A percentile compares a stretch with the other conserved stretches of the same genome.
Conservation (phyloP, 140 eudicot genomes). For the Flaveria floridana region DNA sequence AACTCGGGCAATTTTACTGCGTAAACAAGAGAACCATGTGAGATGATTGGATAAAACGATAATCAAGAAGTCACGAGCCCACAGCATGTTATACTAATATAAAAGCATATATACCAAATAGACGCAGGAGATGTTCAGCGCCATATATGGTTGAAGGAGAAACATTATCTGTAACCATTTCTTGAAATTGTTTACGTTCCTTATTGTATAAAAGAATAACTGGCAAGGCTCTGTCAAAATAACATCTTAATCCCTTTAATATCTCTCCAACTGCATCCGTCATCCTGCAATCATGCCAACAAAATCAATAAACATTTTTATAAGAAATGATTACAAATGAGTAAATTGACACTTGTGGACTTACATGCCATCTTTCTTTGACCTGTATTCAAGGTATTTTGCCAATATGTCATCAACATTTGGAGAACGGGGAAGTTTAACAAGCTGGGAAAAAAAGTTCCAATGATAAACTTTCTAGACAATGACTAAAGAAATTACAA, state of each 20-base stretch:
- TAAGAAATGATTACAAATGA: not conserved
- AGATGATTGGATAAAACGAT: constrained; percentile 4
- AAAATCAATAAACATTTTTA: not conserved
- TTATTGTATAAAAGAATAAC: constrained; percentile 74
- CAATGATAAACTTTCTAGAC: not conserved
- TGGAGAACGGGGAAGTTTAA: constrained; percentile 51
- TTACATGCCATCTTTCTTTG: constrained; percentile 52
- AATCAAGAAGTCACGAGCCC: not conserved
- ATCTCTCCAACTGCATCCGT: constrained; percentile 71
- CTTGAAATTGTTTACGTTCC: constrained; percentile 78
- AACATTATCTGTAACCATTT: constrained; percentile 52
- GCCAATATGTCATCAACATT: constrained; percentile 48
- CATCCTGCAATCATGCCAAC: constrained; percentile 45
- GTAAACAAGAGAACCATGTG: constrained; percentile 26
- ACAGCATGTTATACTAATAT: not conserved
- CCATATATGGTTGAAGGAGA: constrained; percentile 87
- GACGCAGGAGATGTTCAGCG: constrained; percentile 94
- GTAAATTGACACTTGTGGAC: constrained; percentile 25
- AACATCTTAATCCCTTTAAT: constrained; percentile 73
- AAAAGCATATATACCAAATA: constrained; percentile 71
- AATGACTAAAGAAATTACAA: not conserved
- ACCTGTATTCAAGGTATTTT: constrained; percentile 47
- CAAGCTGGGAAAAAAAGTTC: constrained; percentile 33
- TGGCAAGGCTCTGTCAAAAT: constrained; percentile 80
- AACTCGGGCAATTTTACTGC: constrained; percentile 92